Base-by-base conservation (phyloP, 2,329 filamentous ascomycete species). In the Simplicillium aogashimaense region DNA sequence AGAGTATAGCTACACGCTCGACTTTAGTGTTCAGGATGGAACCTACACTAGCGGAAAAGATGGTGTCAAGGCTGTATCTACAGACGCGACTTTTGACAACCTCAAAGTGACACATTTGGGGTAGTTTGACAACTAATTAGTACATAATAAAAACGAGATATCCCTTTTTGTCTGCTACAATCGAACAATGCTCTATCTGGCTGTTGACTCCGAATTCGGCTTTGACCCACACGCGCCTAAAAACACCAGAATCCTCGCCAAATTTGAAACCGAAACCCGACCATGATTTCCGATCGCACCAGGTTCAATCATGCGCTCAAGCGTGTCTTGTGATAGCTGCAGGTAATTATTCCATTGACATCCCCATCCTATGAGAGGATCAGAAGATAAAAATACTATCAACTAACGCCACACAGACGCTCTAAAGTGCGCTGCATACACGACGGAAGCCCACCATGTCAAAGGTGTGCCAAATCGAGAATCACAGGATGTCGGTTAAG, bases 361-460 rank as follows among this genome's bases (percentile, higher is more conserved):
- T 14, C 28, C 36, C 33, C 8, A 34, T 15, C n/a, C 5, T 1
- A 7, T 13, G 30, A 13, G 9, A 3, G n/a, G 28, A 13, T 13
- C 7, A 13, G 20, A 30, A n/a, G 15, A 3, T n/a, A n/a, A 35
- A 35, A 37, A 11, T 4, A 13, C n/a, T 13, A 11, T 14, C 16
- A 62, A 59, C 16, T 51, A 48, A 25, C 6, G 5, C 20, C 5
- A 6, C 20, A 9, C 20, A 25, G 20, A 9, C 20, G 20, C 20
- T 25, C 20, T 25, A 25, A 25, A 25, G 20, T 25, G 20, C 20
- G 20, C 20, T 25, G 20, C 20, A 37, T 59, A 56, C 33, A 62
- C 62, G 36, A 47, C 61, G 12, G 61, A 61, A 35, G 62, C 58
- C 38, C 47, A 57, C 11, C 56, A 61, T 41, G 59, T 4, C 47